Base-by-base conservation (phyloP, 2,329 filamentous ascomycete species). In the Stachybotrys chartarum region DNA sequence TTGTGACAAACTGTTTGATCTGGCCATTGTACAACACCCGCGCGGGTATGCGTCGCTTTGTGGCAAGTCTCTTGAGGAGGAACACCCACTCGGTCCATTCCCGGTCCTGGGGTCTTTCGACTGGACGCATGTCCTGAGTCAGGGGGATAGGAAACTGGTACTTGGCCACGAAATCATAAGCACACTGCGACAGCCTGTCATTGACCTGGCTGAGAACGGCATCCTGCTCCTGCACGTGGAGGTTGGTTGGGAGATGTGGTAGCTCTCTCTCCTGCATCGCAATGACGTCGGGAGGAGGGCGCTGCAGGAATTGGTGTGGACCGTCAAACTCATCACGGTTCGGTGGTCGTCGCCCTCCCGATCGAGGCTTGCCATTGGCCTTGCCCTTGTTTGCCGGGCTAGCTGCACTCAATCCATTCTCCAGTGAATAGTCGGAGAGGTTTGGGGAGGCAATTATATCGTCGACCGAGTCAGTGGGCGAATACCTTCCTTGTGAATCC, bases 11-110 rank as follows among this genome's bases (percentile, higher is more conserved):
- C 71, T 94, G 90, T 74, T 93, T 94, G 73, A 95, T 95, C 73
- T 95, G 90, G 57, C 89, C 88, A 69, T 94, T 90, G 76, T 93
- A 94, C 48, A 95, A 77, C 18, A 94, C 88, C 55, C 90, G 80
- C 50, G 90, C 88, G 6, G 90, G 90, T 62, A 95, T 93, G 59
- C 90, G 84, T 61, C 90, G 82, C 75, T 93, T 94, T 39, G 90
- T 95, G 35, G 90, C 90, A 56, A 95, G 80, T 52, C 90, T 82
- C 74, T 94, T 94, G 62, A 95, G 78, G 56, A 95, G 81, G 70
- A 92, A 91, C 55, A 93, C 90, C 90, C 90, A 95, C 73, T 95
- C 90, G 50, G 89, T 93, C 90, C 90, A 95, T 70, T 94, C 90
- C 59, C 89, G 81, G 72, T 92, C 89, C 65, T 86, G 84, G 35